Base-by-base conservation (phyloP, 192 early-diverging fungal genomes). In the Globomyces pollinis-pini region DNA sequence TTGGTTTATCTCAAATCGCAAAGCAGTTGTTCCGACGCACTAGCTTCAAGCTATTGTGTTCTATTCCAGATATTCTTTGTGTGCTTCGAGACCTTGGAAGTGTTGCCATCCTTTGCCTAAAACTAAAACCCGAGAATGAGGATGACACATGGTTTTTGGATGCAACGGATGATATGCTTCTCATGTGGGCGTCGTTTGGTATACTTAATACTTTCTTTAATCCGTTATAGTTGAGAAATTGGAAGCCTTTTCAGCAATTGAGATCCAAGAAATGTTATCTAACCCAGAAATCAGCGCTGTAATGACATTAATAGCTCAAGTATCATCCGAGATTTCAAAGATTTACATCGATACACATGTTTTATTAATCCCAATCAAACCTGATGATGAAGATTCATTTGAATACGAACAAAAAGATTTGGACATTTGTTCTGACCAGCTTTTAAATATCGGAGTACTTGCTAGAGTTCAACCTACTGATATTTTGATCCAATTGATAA, bases 341-440 rank as follows among this genome's bases (percentile, higher is more conserved):
- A 38, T 35, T 26, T 30, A 38, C 49, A 62, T 60, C 24, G 28
- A 65, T 18, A 33, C 26, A 0, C 24, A 44, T 31, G 31, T 57
- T 29, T 21, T 31, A 11, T n/a, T 31, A 15, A 54, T 31, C n/a
- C 23, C 18, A 26, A 15, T 50, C 2, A 50, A 62, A 23, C 54
- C 58, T 30, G 55, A 57, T 6, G 55, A 57, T 26, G 55, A 57
- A 7, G 50, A 53, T 11, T 23, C 24, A 8, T 28, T 16, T 32
- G 26, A 59, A 11, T 21, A 50, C 32, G 13, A 26, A 50, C 47
- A 36, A 23, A 38, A 50, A 30, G 39, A 47, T 65, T 31, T 29
- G 61, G 59, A 74, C 38, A 58, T 67, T 20, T 89, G 85, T 63
- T 81, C 67, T 7, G 89, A 91, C 62, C 89, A 89, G 60, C 66